These are phyloP conservation scores for Serpula lacrymans DNA, from an alignment of 768 basidiomycete genomes.

Conservation along the genomic window DNA sequence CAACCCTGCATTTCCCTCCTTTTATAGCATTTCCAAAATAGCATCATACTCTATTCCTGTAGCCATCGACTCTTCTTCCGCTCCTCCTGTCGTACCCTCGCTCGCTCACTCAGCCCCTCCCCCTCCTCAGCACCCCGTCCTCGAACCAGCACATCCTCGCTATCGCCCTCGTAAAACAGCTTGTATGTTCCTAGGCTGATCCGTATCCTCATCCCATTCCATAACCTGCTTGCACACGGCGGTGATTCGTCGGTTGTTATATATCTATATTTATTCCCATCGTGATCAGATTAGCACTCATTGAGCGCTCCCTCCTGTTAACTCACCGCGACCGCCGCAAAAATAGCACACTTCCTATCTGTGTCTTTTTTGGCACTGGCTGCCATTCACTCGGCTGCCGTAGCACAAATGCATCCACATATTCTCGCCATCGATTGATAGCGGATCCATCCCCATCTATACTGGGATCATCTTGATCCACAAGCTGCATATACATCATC, in stretches of 20 bases:
- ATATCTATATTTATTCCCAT: constrained; percentile 47
- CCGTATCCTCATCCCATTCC: constrained; percentile 39
- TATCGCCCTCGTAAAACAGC: constrained; percentile 61
- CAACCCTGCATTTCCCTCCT: too few species aligned
- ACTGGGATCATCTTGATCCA: constrained; percentile 64
- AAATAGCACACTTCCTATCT: constrained; percentile 42
- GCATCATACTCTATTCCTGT: constrained; percentile 12
- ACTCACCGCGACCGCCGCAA: constrained; percentile 51
- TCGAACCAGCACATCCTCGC: constrained; percentile 56
- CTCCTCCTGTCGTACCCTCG: constrained; percentile 51
- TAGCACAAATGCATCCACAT: constrained; percentile 71
- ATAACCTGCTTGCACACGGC: constrained; percentile 8
- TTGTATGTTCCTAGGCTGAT: constrained; percentile 62
- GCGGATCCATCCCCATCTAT: constrained; percentile 49
- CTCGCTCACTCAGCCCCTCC: constrained; percentile 34
- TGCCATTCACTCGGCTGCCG: constrained; percentile 71
- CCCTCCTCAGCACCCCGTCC: constrained; percentile 29
- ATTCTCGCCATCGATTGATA: constrained; percentile 65
- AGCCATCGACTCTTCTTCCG: constrained; percentile 44
- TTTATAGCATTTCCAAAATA: too few species aligned
- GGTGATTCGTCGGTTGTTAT: constrained; percentile 33
- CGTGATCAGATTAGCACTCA: constrained; percentile 10
- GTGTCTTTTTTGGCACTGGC: constrained; percentile 35
- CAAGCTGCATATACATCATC: constrained; percentile 57
- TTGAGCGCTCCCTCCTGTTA: constrained; percentile 8